Conservation (phyloP, 345 rosid species). For the Salix caprea region DNA sequence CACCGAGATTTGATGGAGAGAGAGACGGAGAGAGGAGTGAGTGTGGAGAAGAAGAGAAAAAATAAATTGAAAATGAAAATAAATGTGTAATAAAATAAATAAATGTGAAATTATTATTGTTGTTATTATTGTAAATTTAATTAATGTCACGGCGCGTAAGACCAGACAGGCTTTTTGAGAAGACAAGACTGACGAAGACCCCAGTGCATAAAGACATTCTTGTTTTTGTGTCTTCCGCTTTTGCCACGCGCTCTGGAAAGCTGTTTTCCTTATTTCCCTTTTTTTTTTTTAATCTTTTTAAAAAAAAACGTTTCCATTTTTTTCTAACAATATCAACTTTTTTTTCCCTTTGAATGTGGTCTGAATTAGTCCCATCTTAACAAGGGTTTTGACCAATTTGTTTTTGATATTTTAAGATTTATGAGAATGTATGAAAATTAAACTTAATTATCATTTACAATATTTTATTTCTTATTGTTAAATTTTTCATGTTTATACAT, state of each 20-base stretch:
- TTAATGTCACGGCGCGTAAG: not conserved
- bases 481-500: too few relatives aligned
- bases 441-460: too few relatives aligned
- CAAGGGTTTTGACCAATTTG: too few relatives aligned
- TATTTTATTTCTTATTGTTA: too few relatives aligned
- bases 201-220: conserved; percentile 35
- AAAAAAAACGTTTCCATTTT: not conserved
- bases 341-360: too few relatives aligned
- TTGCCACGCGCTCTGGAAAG: conserved; percentile 28
- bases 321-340: not conserved
- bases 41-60: conserved; percentile 17
- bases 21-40: conserved; percentile 2
- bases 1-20: conserved; percentile 25
- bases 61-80: not conserved
- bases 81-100: not conserved
- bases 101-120: not conserved
- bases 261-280: not conserved
- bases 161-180: not conserved
- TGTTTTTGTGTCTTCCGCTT: conserved; percentile 12
- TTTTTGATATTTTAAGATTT: too few relatives aligned
- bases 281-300: not conserved
- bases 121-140: not conserved
- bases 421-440: too few relatives aligned
- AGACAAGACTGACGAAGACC: not conserved
- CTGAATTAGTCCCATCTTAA: too few relatives aligned